Evolutionary conservation across 140 eudicot species (phyloP), one percentile per base, ranked within the genome.

Genomic region (Ambrosia hybrid): DNA sequence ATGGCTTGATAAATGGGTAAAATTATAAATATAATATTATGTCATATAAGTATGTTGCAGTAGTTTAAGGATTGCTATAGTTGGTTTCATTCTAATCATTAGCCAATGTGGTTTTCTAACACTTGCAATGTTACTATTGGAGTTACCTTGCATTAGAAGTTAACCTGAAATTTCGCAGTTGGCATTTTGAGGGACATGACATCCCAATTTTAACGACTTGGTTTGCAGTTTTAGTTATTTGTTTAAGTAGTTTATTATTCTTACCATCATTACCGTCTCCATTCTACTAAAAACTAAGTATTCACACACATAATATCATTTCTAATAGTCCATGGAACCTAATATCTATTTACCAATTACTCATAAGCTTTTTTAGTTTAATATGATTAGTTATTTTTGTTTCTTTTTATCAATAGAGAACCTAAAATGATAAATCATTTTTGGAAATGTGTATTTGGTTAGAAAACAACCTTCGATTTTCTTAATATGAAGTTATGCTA

Each of bases 101-200:
- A 73, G 51, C 66, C 34, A 59, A 41, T 61, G 60, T 57, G 76
- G 58, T 59, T 72, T 34, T 4, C 49, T 59, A 48, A 45, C 59
- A 30, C 68, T 15, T 8, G 38, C 64, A n/a, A 14, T 73, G 64
- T 57, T 60, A 49, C 71, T 51, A 39, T 53, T 11, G 15, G 26
- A 38, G 64, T 30, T 1, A 30, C 34, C 2, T 30, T 30, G 34
- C 34, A 1, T 30, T 30, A 30, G 34, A 30, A 30, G 34, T 30
- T 30, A 30, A 30, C 34, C 34, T 30, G 34, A 30, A 30, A 30
- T 30, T 1, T 30, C 34, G 34, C 34, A 30, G 34, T 30, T 30
- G 34, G 34, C 34, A 30, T 30, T 30, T 30, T 30, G 34, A 30
- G 34, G 34, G 34, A 30, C 34, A 30, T 30, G 2, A 30, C 34